These are phyloP conservation scores for Breynia disticha DNA, from an alignment of 441 rosid genomes.

Conservation along the genomic window DNA sequence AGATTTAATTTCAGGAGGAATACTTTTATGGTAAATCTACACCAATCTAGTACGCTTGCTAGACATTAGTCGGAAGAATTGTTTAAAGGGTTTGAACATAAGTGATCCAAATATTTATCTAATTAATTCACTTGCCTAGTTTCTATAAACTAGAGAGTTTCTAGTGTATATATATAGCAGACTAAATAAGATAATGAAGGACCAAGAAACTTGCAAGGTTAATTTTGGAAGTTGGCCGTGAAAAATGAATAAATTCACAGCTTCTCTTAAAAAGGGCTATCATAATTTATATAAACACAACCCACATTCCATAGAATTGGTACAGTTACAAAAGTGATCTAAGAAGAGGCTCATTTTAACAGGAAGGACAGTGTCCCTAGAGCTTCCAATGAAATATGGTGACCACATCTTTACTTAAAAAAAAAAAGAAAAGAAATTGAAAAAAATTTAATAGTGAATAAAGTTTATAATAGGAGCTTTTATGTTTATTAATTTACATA, in stretches of 20 bases:
- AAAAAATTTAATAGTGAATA: conserved; percentile 29
- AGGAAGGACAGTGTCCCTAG: conserved; percentile 35
- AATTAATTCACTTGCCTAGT: neutral
- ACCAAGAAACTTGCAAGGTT: conserved; percentile 9
- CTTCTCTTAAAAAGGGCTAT: conserved; percentile 10
- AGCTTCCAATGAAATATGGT: conserved; percentile 78
- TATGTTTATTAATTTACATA: neutral
- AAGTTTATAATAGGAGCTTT: neutral
- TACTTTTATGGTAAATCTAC: too few relatives aligned
- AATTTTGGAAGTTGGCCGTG: conserved; percentile 4
- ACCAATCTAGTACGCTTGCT: too few relatives aligned
- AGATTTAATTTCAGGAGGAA: too few relatives aligned
- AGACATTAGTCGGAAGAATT: too few relatives aligned
- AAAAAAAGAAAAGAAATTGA: conserved; percentile 10
- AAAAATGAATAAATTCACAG: conserved; percentile 6
- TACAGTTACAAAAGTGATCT: neutral
- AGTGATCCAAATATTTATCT: too few relatives aligned
- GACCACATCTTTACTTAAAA: conserved; percentile 71
- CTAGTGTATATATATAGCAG: neutral
- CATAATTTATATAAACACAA: conserved; percentile 9
- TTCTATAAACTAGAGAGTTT: neutral
- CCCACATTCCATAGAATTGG: conserved; percentile 8
- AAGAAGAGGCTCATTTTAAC: conserved; percentile 24
- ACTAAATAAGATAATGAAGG: conserved; percentile 5
- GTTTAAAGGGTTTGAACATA: too few relatives aligned